Evolutionary conservation across 2,329 filamentous ascomycete species (phyloP), one percentile per base, ranked within the genome.

Genomic region (Colletotrichum phormii): DNA sequence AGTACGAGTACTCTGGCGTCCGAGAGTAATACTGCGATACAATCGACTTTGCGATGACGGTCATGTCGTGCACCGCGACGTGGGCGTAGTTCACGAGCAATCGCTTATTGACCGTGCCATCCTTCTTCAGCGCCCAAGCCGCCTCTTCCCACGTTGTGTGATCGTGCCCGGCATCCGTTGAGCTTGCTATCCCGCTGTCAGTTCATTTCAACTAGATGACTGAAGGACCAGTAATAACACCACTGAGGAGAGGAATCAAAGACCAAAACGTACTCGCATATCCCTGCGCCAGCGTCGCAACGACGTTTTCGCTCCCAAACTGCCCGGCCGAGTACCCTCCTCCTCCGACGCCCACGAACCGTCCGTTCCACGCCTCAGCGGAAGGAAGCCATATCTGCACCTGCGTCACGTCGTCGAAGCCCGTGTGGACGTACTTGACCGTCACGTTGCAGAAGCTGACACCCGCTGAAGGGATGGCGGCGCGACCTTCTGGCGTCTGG

Each of bases 31-130:
- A 90, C 12, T 80, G 77, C 31, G 84, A 75, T 3, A 84, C 82
- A 33, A 90, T 74, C 5, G 82, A 73, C 76, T 90, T 90, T 29
- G 84, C 85, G 4, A 87, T 76, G 8, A 86, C 80, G 0, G 86
- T 84, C 54, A 85, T 70, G 46, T 75, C 73, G 33, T 74, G 71
- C 53, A 75, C 71, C 26, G 73, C 62, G 8, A 70, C 67, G 24
- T 73, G 67, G 1, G 62, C 73, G n/a, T 65, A 70, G 31, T 74
- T 75, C 15, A 55, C 49, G 9, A 75, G 37, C 29, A 65, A 18
- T n/a, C 60, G 53, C 58, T 61, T n/a, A 26, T 75, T 67, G 42
- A 72, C 31, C 18, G 51, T 77, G 8, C 77, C 75, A 0, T 69
- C 58, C 4, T 53, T 73, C 0, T 69, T 59, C 0, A 78, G 63